These are phyloP conservation scores for Macrophomina phaseolina DNA, from an alignment of 2,329 filamentous ascomycete genomes.

Conservation along the genomic window DNA sequence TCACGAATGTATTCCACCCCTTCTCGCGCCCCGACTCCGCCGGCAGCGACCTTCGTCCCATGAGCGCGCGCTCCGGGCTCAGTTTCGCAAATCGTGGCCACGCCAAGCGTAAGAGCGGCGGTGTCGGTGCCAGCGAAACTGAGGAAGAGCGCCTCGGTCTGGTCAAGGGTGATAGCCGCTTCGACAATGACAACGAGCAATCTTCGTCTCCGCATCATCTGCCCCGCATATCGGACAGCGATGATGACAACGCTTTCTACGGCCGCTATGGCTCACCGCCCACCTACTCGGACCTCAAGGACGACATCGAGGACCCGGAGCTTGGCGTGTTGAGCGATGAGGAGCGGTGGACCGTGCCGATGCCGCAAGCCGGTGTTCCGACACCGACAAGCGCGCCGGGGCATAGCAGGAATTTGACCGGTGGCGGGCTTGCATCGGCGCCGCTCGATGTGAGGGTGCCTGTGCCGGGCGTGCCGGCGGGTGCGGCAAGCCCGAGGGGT, in stretches of 20 bases:
- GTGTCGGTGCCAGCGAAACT: conserved; percentile 54
- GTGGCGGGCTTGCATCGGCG: conserved; percentile 12
- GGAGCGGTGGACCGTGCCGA: conserved; percentile 18
- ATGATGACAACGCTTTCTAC: conserved; percentile 20
- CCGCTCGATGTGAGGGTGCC: conserved; percentile 15
- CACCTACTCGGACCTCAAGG: conserved; percentile 18
- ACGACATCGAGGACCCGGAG: conserved; percentile 13
- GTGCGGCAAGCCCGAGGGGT: neutral
- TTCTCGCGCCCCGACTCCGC: conserved; percentile 46
- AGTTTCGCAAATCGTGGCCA: conserved; percentile 33
- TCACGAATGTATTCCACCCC: conserved; percentile 77
- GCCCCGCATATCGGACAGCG: conserved; percentile 10
- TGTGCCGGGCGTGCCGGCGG: conserved; percentile 18
- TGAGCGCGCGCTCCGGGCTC: conserved; percentile 35
- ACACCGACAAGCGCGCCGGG: neutral
- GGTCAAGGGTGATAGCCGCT: conserved; percentile 69
- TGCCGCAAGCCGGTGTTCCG: neutral
- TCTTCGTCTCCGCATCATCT: neutral
- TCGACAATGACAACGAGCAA: neutral
- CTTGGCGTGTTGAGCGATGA: conserved; percentile 20
- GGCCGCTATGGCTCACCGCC: conserved; percentile 20
- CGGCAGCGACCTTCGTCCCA: conserved; percentile 28
- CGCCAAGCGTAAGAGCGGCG: conserved; percentile 35
- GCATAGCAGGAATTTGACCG: conserved; percentile 12
- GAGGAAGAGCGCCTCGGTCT: conserved; percentile 85